Evolutionary conservation across 495 filamentous ascomycete species (phyloP).

Genomic region (Terfezia boudieri): DNA sequence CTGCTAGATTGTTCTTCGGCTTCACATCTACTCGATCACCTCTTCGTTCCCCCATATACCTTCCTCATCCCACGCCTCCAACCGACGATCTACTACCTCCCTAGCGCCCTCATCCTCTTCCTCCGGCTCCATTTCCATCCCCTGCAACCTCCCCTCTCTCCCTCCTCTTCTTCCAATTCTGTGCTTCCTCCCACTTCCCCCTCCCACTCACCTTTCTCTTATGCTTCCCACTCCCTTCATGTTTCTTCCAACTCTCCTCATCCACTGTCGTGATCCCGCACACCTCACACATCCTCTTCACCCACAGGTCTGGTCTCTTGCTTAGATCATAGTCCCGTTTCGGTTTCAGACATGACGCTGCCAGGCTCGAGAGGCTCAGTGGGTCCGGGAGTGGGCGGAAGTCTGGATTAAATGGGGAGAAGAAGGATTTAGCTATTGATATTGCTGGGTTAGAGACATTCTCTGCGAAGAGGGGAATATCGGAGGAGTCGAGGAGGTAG

Average conservation of each 20-base stretch:
- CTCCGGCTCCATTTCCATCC: not conserved
- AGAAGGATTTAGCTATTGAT: constrained; percentile 26
- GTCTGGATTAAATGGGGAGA: no score
- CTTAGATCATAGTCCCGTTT: constrained; percentile 28
- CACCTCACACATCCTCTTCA: constrained; percentile 37
- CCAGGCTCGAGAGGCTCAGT: constrained; percentile 34
- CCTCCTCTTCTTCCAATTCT: constrained; percentile 10
- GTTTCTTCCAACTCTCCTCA: constrained; percentile 51
- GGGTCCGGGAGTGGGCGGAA: constrained; percentile 34
- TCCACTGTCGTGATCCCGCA: constrained; percentile 47
- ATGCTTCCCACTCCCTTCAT: no score
- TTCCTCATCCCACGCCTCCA: no score
- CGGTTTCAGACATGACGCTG: constrained; percentile 32
- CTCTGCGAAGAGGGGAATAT: constrained; percentile 32
- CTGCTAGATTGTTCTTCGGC: no score
- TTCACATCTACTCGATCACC: no score
- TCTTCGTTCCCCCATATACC: no score
- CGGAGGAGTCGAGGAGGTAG: constrained; percentile 54
- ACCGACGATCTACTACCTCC: not conserved
- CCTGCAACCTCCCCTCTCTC: constrained; percentile 7
- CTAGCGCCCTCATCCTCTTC: not conserved
- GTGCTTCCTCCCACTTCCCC: constrained; percentile 8
- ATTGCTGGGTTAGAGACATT: constrained; percentile 42
- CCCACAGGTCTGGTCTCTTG: constrained; percentile 27
- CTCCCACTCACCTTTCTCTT: constrained; percentile 16